phyloP scores from a whole-genome alignment of 306 rosid species.

The Inga laurina region DNA sequence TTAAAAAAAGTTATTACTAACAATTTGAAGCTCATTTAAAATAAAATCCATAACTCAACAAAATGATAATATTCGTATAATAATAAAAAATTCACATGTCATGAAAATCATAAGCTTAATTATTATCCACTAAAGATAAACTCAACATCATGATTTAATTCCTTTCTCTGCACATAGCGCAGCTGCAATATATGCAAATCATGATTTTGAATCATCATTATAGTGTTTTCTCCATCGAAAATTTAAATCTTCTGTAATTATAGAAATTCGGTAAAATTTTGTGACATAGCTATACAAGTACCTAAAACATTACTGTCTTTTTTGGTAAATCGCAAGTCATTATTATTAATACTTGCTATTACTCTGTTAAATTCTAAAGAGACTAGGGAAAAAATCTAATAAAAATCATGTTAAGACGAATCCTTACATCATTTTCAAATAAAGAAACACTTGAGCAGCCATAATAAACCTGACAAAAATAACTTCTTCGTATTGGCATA shows the following conservation, averaged over 20 bases:
- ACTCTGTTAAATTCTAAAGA: not conserved
- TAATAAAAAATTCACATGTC: too few relatives aligned
- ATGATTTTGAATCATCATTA: too few relatives aligned
- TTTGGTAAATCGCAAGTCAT: not conserved
- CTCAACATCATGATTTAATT: too few relatives aligned
- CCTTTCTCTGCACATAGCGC: conserved; percentile 78
- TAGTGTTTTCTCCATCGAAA: not conserved
- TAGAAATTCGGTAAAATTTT: conserved; percentile 8
- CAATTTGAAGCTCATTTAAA: too few relatives aligned
- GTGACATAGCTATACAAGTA: conserved; percentile 16
- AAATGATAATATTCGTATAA: too few relatives aligned
- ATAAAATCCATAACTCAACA: too few relatives aligned
- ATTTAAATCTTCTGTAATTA: not conserved
- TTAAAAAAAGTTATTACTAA: too few relatives aligned
- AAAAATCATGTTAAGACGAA: not conserved
- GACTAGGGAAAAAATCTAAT: not conserved
- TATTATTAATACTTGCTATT: too few relatives aligned
- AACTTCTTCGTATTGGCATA: not conserved
- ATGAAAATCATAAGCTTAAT: too few relatives aligned
- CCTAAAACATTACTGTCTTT: conserved; percentile 31
- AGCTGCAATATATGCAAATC: conserved; percentile 56
- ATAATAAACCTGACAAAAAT: not conserved
- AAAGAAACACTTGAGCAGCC: not conserved
- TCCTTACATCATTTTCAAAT: conserved; percentile 1
- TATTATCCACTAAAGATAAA: too few relatives aligned